Evolutionary conservation across 202 grass and related monocot species (phyloP), one percentile per base, ranked within the genome.

Genomic region (Brachypodium distachyon): DNA sequence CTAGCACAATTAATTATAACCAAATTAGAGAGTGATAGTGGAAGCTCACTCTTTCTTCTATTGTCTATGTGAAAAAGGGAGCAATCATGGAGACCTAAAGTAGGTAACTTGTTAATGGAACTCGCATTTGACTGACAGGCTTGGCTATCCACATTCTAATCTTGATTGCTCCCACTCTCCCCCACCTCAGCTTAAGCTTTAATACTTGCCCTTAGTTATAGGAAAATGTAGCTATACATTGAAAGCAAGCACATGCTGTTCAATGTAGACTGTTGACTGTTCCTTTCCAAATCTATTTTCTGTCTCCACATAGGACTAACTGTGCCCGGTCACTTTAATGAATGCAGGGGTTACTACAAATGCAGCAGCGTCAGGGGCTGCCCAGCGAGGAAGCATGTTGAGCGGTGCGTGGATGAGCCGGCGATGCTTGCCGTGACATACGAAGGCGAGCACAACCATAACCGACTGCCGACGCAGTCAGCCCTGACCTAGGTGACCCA

Each of bases 261-360:
- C 41, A 68, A 46, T 67, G 59, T 47, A 66, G 73, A 74, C 40
- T 64, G 60, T 37, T 85, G 77, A 74, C 33, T 80, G 60, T 49
- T 57, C 9, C 39, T 3, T 83, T 55, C 41, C 44, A 34, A 22
- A 71, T 55, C 39, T 87, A 46, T 80, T 64, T 12, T 77, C 37
- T 27, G 37, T 64, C 61, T 39, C 14, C 6, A 67, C 33, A 64
- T 34, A 80, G 42, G 27, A 72, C 54, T 32, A 36, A 76, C 37
- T 22, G 4, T 17, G 58, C 23, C 52, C 19, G 8, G 7, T 58
- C 42, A 32, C 50, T 54, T 78, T 39, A 31, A 85, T 55, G 57
- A 37, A 74, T 95, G 85, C 85, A 98, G 96, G 89, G 96, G 96
- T 25, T 98, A 98, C 84, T 98, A 98, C 67, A 98, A 98, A 73